These are phyloP conservation scores for Plasmodium vivax DNA, from an alignment of 169 alveolate genomes.

Conservation along the genomic window DNA sequence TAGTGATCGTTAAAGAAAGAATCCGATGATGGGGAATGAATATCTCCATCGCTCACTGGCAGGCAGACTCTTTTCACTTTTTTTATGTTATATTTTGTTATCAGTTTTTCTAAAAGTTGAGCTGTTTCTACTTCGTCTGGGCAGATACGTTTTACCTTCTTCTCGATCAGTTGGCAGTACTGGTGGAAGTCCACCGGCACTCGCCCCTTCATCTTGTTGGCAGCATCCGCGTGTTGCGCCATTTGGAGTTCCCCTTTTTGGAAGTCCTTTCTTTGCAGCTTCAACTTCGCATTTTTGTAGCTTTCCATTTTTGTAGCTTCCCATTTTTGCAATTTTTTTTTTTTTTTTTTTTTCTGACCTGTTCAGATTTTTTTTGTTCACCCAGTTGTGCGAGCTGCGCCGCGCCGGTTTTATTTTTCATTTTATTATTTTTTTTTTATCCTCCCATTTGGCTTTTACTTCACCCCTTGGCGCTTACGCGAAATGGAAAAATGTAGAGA, in stretches of 20 bases:
- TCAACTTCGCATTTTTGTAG: not conserved
- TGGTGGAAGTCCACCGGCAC: not conserved
- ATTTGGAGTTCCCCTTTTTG: not conserved
- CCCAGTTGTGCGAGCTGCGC: not conserved
- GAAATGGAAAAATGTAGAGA: not conserved
- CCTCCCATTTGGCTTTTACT: not conserved
- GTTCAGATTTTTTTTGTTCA: not conserved
- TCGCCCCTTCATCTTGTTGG: not conserved
- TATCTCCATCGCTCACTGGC: not conserved
- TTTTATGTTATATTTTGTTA: constrained; percentile 64
- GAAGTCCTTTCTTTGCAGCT: not conserved
- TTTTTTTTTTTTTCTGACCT: not conserved
- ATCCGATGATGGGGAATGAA: not conserved
- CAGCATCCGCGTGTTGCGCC: not conserved
- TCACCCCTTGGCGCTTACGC: not conserved
- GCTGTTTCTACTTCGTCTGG: constrained; percentile 74
- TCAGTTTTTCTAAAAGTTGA: constrained; percentile 39
- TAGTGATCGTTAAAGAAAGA: constrained; percentile 40
- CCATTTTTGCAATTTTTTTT: not conserved
- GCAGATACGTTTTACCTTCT: not conserved
- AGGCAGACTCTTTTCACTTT: constrained; percentile 22
- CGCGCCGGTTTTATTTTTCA: too few species aligned
- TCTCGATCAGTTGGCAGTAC: constrained; percentile 15
- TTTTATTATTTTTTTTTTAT: too few species aligned
- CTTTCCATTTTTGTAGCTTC: too few species aligned